Evolutionary conservation across 139 green algal species (phyloP).

Genomic region (Closterium sp.): DNA sequence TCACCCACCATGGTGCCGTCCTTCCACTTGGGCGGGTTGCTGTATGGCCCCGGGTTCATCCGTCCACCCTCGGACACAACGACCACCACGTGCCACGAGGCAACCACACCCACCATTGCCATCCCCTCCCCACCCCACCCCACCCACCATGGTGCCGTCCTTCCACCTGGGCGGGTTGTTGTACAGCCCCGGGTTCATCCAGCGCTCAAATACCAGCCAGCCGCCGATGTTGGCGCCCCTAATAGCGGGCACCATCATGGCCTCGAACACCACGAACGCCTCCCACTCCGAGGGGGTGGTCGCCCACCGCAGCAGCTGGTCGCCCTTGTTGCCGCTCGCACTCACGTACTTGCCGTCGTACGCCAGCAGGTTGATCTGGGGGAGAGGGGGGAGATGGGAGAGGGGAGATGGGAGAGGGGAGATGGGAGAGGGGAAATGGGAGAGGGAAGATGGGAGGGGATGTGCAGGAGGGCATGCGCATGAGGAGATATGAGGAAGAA

Average conservation of each 20-base stretch:
- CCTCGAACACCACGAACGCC: background rate
- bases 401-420: background rate
- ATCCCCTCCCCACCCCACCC: too few species aligned
- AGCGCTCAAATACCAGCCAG: slow-evolving; percentile 24
- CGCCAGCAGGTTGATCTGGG: background rate
- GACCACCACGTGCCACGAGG: too few species aligned
- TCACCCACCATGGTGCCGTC: background rate
- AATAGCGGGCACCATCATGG: slow-evolving; percentile 14
- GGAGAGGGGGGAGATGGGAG: too few species aligned
- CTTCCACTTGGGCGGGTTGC: background rate
- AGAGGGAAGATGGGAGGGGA: too few species aligned
- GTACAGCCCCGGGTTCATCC: slow-evolving; percentile 18
- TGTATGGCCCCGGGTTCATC: background rate
- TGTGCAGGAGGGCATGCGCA: too few species aligned
- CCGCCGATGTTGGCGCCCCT: slow-evolving; percentile 13
- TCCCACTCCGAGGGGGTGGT: background rate
- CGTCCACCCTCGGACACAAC: too few species aligned
- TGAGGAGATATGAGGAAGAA: too few species aligned
- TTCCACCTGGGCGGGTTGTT: background rate
- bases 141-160: slow-evolving; percentile 4
- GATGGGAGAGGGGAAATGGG: background rate
- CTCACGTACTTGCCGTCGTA: slow-evolving; percentile 19
- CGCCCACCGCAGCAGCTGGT: slow-evolving; percentile 3
- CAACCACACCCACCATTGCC: too few species aligned
- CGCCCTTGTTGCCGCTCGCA: background rate